phyloP scores from a whole-genome alignment of 345 rosid species.

The Citrus glauca region DNA sequence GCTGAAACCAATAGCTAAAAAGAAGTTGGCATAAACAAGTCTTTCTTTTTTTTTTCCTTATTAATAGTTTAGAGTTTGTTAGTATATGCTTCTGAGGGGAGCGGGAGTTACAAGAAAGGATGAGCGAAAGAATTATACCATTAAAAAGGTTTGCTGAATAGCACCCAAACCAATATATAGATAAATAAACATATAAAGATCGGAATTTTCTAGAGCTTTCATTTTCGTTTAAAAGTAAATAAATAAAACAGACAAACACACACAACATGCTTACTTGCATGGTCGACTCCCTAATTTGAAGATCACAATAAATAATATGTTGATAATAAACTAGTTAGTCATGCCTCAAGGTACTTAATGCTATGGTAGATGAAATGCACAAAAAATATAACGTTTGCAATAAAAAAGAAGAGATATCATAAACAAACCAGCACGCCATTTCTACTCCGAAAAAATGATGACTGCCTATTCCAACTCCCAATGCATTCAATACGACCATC shows the following conservation, averaged over 20 bases:
- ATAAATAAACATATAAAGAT: background rate
- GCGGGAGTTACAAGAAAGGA: background rate
- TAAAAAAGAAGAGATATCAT: constrained; percentile 7
- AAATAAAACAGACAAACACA: background rate
- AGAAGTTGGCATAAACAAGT: background rate
- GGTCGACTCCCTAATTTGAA: background rate
- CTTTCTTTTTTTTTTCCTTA: background rate
- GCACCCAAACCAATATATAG: background rate
- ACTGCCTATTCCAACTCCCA: constrained; percentile 51
- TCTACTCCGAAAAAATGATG: constrained; percentile 65
- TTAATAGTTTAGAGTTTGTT: background rate
- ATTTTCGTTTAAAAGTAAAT: background rate
- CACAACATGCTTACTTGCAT: background rate
- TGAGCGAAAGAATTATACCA: background rate
- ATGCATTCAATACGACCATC: constrained; percentile 73
- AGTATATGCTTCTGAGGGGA: background rate
- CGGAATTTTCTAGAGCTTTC: background rate
- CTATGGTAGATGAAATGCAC: background rate
- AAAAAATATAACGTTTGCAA: background rate
- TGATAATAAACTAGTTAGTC: background rate
- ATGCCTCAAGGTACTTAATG: background rate
- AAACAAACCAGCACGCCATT: constrained; percentile 69
- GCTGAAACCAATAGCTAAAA: background rate
- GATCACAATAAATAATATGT: background rate
- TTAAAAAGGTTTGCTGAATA: background rate